These are phyloP conservation scores for Lasiodiplodia sp. DNA, from an alignment of 2,329 filamentous ascomycete species.

Conservation along the genomic window DNA sequence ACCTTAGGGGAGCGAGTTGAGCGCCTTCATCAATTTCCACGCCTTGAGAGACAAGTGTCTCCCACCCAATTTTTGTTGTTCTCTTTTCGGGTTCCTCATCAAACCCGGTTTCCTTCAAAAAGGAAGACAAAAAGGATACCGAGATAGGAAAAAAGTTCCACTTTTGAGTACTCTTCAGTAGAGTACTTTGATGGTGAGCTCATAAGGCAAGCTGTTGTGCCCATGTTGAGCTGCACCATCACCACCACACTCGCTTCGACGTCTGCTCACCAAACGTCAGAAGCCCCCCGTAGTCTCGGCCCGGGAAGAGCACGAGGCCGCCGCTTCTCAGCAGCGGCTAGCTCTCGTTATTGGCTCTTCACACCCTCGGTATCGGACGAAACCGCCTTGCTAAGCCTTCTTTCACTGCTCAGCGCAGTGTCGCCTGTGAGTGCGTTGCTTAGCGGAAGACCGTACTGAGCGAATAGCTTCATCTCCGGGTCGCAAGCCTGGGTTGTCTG, in stretches of 20 bases:
- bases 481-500: not conserved
- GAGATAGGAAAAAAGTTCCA: not conserved
- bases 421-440: slow-evolving; percentile 1
- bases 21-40: not conserved
- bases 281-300: slow-evolving; percentile 2
- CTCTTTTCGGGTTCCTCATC: not conserved
- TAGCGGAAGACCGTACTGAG: not conserved
- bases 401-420: not conserved
- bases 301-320: slow-evolving; percentile 6
- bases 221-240: not conserved
- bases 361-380: not conserved
- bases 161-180: not conserved
- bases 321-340: slow-evolving; percentile 14
- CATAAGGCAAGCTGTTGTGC: not conserved
- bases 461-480: not conserved
- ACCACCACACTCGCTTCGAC: not conserved
- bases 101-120: not conserved
- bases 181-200: not conserved
- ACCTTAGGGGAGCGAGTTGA: not conserved
- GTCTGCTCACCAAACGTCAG: not conserved
- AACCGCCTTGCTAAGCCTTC: not conserved
- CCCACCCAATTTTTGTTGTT: not conserved
- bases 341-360: slow-evolving; percentile 13
- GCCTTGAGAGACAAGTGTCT: not conserved
- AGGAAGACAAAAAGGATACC: not conserved